Evolutionary conservation across 306 rosid species (phyloP).

Genomic region (Begonia fuchsioides): DNA sequence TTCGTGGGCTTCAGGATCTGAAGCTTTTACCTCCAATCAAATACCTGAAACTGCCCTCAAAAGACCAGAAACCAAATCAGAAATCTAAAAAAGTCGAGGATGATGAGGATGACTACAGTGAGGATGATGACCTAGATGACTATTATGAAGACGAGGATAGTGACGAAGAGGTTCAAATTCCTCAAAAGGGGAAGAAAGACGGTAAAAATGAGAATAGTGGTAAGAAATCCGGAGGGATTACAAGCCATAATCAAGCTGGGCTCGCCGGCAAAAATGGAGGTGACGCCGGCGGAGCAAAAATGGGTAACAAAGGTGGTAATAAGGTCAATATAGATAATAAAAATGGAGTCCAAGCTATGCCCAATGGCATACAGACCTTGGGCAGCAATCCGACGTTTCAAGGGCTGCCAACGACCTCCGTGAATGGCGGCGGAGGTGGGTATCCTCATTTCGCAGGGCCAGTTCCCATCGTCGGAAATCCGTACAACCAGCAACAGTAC

Average conservation of each 20-base stretch:
- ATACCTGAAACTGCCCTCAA: slow-evolving; percentile 27
- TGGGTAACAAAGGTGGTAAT: slow-evolving; percentile 15
- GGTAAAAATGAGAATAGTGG: slow-evolving; percentile 32
- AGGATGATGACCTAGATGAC: slow-evolving; percentile 35
- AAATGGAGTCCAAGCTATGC: slow-evolving; percentile 21
- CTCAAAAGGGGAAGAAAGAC: slow-evolving; percentile 27
- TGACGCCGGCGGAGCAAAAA: slow-evolving; percentile 15
- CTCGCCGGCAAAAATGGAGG: slow-evolving; percentile 6
- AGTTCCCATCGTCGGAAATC: slow-evolving; percentile 41
- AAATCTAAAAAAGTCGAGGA: slow-evolving; percentile 50
- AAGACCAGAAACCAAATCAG: slow-evolving; percentile 21
- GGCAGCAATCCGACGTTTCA: slow-evolving; percentile 45
- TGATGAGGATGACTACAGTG: slow-evolving; percentile 21
- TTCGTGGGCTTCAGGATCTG: slow-evolving; percentile 61
- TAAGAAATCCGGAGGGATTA: slow-evolving; percentile 29
- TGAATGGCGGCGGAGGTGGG: slow-evolving; percentile 16
- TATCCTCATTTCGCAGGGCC: slow-evolving; percentile 39
- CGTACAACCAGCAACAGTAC: slow-evolving; percentile 40
- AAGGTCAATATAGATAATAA: slow-evolving; percentile 12
- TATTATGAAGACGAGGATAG: slow-evolving; percentile 21
- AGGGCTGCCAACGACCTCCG: slow-evolving; percentile 49
- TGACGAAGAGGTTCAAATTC: slow-evolving; percentile 24
- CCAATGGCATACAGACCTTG: slow-evolving; percentile 20
- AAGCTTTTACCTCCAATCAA: slow-evolving; percentile 45
- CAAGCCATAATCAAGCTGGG: neutral